Conservation (phyloP, 257 asterid genomes). For the Ligustrum vulgare region DNA sequence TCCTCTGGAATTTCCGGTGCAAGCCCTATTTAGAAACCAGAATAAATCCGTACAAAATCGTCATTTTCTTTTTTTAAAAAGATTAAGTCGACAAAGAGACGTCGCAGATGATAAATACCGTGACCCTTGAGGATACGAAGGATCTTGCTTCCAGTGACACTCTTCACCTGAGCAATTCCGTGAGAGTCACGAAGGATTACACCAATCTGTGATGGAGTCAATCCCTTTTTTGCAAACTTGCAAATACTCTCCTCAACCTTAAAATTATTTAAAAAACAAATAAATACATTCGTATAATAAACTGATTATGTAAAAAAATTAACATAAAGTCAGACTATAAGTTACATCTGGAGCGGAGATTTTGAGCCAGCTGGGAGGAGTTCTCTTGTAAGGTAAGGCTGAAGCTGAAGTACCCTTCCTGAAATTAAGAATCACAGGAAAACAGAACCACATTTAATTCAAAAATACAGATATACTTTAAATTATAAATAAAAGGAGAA, state of each 20-base stretch:
- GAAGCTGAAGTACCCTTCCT: constrained; percentile 92
- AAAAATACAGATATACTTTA: background rate
- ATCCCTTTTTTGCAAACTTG: constrained; percentile 72
- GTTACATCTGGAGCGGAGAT: constrained; percentile 64
- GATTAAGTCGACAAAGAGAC: background rate
- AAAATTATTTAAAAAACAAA: background rate
- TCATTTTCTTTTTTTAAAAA: background rate
- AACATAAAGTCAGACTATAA: background rate
- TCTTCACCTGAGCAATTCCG: constrained; percentile 87
- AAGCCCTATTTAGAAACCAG: constrained; percentile 25
- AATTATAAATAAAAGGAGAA: background rate
- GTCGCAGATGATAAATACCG: constrained; percentile 34
- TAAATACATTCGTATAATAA: background rate
- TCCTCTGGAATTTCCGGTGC: constrained; percentile 93
- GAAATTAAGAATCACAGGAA: constrained; percentile 13
- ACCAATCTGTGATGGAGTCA: constrained; percentile 86
- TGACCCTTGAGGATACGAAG: constrained; percentile 89
- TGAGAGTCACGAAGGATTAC: constrained; percentile 88
- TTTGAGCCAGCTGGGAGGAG: constrained; percentile 89
- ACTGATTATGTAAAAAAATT: background rate
- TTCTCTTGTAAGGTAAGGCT: constrained; percentile 83
- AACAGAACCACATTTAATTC: background rate
- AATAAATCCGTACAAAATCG: background rate
- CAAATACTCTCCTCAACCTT: constrained; percentile 78
- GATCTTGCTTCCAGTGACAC: constrained; percentile 86